These are phyloP conservation scores for Aquilaria yunnanensis DNA, from an alignment of 345 rosid species.

Conservation along the genomic window DNA sequence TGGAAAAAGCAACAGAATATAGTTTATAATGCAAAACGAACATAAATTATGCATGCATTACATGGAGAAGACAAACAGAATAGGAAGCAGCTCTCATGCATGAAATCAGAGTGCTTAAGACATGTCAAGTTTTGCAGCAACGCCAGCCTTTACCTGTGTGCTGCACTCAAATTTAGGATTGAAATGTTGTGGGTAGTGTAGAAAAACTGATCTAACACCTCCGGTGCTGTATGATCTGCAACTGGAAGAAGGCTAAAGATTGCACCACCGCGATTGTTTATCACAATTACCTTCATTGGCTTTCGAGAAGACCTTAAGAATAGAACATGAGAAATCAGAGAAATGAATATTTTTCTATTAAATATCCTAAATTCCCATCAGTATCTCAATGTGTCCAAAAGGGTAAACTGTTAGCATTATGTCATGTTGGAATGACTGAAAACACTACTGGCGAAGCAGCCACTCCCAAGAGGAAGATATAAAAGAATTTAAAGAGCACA, in stretches of 20 bases:
- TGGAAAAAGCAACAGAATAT: too few species aligned
- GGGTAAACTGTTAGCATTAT: too few species aligned
- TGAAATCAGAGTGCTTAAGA: neutral
- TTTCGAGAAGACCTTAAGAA: constrained; percentile 56
- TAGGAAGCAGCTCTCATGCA: neutral
- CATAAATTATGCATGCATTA: too few species aligned
- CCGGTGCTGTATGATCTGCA: constrained; percentile 62
- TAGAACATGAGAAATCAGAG: neutral
- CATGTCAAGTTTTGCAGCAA: neutral
- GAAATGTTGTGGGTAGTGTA: constrained; percentile 83
- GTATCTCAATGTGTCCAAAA: neutral
- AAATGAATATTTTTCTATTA: neutral
- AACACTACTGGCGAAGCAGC: too few species aligned
- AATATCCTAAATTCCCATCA: neutral
- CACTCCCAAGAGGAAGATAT: too few species aligned
- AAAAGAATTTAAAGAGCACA: too few species aligned
- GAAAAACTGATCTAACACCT: constrained; percentile 65
- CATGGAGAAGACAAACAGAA: neutral
- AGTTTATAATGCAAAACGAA: too few species aligned
- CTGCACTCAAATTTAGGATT: constrained; percentile 60
- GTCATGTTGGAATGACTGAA: too few species aligned
- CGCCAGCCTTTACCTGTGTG: constrained; percentile 65
- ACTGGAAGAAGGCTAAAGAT: constrained; percentile 95
- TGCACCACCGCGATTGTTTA: constrained; percentile 96
- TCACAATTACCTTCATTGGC: constrained; percentile 80